phyloP scores from a whole-genome alignment of 306 rosid species.

The Vachellia collinsii region DNA sequence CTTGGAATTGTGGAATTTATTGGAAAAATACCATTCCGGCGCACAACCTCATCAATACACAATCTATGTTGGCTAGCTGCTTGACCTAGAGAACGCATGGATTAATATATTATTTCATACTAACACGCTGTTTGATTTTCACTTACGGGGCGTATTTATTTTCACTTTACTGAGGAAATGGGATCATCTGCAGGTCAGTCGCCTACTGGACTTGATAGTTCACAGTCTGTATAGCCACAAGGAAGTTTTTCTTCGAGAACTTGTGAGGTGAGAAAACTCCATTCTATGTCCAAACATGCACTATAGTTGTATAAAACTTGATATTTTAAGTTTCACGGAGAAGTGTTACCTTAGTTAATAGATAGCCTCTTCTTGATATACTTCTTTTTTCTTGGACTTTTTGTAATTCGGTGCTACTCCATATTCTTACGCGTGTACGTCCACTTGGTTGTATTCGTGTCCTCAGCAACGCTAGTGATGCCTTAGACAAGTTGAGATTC shows the following conservation, averaged over 20 bases:
- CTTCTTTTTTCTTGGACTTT: constrained; percentile 3
- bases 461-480: constrained; percentile 36
- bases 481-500: constrained; percentile 95
- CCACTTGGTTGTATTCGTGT: background rate
- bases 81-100: background rate
- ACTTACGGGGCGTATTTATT: background rate
- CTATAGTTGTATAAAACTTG: constrained; percentile 13
- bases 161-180: background rate
- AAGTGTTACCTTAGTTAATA: background rate
- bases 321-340: background rate
- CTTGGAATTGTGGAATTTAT: background rate
- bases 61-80: too few relatives aligned
- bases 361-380: background rate
- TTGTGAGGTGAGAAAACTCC: constrained; percentile 57
- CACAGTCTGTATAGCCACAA: constrained; percentile 80
- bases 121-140: background rate
- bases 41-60: too few relatives aligned
- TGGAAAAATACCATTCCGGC: too few relatives aligned
- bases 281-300: background rate
- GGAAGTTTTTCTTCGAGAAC: constrained; percentile 78
- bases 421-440: background rate
- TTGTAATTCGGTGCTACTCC: background rate
- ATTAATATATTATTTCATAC: background rate
- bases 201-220: constrained; percentile 73
- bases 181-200: constrained; percentile 58